phyloP scores from a whole-genome alignment of 2,329 filamentous ascomycete species.

The Diaporthe citri region DNA sequence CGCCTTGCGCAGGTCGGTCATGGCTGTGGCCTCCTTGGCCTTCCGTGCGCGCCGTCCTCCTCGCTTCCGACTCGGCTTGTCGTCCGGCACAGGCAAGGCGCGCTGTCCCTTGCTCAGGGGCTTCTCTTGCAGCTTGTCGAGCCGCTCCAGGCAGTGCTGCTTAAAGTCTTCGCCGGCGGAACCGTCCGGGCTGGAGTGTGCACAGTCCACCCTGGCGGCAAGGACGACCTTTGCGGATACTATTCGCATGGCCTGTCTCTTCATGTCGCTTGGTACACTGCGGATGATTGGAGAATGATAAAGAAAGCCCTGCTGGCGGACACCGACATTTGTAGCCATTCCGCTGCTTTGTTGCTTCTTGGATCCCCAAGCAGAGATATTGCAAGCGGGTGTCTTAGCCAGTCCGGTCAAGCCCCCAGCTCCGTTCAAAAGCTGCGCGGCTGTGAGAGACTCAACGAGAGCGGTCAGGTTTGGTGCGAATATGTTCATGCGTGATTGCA shows the following conservation, averaged over 20 bases:
- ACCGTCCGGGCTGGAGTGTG: constrained; percentile 85
- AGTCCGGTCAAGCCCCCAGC: constrained; percentile 89
- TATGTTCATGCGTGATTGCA: constrained; percentile 95
- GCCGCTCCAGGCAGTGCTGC: constrained; percentile 83
- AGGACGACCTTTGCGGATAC: constrained; percentile 93
- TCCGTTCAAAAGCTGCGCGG: constrained; percentile 95
- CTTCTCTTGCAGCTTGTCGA: constrained; percentile 94
- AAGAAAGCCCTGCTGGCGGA: constrained; percentile 92
- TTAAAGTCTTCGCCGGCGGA: constrained; percentile 86
- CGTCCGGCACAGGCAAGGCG: constrained; percentile 91
- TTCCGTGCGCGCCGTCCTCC: constrained; percentile 91
- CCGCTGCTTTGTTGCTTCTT: constrained; percentile 84
- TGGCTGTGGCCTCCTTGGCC: constrained; percentile 95
- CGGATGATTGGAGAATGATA: constrained; percentile 93
- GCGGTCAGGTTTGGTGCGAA: constrained; percentile 95
- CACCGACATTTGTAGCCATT: constrained; percentile 91
- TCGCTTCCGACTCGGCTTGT: constrained; percentile 93
- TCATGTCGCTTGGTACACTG: constrained; percentile 85
- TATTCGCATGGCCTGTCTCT: constrained; percentile 94
- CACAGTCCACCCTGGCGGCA: constrained; percentile 90
- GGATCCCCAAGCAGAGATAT: constrained; percentile 89
- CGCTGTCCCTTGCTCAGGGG: constrained; percentile 89
- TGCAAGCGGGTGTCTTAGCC: constrained; percentile 93
- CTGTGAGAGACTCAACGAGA: constrained; percentile 91
- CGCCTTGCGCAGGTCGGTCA: constrained; percentile 95